Conservation (phyloP, 2,329 filamentous ascomycete species). For the Pseudogymnoascus sp. region DNA sequence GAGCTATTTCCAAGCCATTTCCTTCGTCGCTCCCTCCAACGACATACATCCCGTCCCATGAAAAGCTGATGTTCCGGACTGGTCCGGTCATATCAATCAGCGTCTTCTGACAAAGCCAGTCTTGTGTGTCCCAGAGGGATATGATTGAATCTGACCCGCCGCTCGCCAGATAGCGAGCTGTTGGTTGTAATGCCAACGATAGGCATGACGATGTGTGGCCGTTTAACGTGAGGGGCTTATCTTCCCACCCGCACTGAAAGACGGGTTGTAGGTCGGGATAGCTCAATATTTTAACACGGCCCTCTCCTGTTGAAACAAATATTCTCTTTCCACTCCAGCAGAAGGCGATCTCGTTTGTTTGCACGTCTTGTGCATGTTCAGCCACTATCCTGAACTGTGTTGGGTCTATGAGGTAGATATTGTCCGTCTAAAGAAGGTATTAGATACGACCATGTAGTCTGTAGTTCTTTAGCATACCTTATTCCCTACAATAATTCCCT, state of each 20-base stretch:
- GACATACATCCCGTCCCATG: slow-evolving; percentile 69
- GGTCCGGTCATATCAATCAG: slow-evolving; percentile 62
- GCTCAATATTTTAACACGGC: slow-evolving; percentile 61
- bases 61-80: slow-evolving; percentile 65
- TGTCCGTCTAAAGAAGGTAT: slow-evolving; percentile 51
- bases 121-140: slow-evolving; percentile 68
- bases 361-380: slow-evolving; percentile 52
- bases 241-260: slow-evolving; percentile 35
- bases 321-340: slow-evolving; percentile 66
- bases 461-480: slow-evolving; percentile 44
- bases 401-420: slow-evolving; percentile 56
- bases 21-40: slow-evolving; percentile 69
- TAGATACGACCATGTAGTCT: slow-evolving; percentile 47
- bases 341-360: slow-evolving; percentile 68
- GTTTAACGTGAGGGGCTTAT: slow-evolving; percentile 52
- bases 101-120: slow-evolving; percentile 70
- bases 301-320: slow-evolving; percentile 64
- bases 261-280: slow-evolving; percentile 58
- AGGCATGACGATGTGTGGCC: slow-evolving; percentile 70
- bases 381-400: slow-evolving; percentile 48
- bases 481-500: slow-evolving; percentile 63
- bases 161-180: slow-evolving; percentile 64
- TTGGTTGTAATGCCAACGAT: slow-evolving; percentile 62
- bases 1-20: slow-evolving; percentile 59
- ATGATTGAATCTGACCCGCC: slow-evolving; percentile 71